These are phyloP conservation scores for Rhizopogon roseolus DNA, from an alignment of 768 basidiomycete genomes.

Conservation along the genomic window DNA sequence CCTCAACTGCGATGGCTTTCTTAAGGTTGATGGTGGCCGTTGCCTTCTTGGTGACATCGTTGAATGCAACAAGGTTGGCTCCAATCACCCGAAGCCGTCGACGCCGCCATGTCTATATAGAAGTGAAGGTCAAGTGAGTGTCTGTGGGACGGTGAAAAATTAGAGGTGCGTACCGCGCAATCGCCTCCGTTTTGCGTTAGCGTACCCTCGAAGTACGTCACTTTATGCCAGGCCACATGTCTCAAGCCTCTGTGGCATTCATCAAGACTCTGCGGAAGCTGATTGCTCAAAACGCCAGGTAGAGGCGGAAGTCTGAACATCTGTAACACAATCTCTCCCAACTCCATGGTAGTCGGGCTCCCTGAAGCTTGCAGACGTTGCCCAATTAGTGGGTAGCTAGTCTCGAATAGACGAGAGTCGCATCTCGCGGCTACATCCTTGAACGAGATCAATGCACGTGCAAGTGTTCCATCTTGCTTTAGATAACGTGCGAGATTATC, in stretches of 20 bases:
- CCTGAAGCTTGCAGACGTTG: conserved; percentile 54
- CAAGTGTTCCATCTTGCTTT: conserved; percentile 83
- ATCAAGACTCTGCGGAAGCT: conserved; percentile 88
- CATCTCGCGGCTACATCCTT: conserved; percentile 82
- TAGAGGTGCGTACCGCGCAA: conserved; percentile 60
- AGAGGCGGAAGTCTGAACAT: conserved; percentile 87
- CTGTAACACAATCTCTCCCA: conserved; percentile 88
- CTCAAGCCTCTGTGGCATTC: conserved; percentile 87
- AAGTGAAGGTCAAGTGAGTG: neutral
- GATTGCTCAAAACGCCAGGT: conserved; percentile 71
- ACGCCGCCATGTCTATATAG: conserved; percentile 68
- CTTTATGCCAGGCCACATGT: conserved; percentile 91
- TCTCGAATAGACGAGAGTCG: conserved; percentile 82
- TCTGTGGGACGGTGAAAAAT: neutral
- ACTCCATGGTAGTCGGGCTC: conserved; percentile 58
- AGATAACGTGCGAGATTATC: conserved; percentile 82
- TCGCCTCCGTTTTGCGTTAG: conserved; percentile 94
- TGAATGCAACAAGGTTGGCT: conserved; percentile 83
- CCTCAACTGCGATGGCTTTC: conserved; percentile 73
- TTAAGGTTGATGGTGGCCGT: conserved; percentile 89
- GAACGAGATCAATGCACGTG: conserved; percentile 83
- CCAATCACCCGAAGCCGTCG: conserved; percentile 83
- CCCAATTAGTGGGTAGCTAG: conserved; percentile 75
- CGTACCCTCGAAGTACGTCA: conserved; percentile 88
- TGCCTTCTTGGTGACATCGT: conserved; percentile 87